phyloP scores from a whole-genome alignment of 31 red algal genomes.

The Porphyra umbilicalis region DNA sequence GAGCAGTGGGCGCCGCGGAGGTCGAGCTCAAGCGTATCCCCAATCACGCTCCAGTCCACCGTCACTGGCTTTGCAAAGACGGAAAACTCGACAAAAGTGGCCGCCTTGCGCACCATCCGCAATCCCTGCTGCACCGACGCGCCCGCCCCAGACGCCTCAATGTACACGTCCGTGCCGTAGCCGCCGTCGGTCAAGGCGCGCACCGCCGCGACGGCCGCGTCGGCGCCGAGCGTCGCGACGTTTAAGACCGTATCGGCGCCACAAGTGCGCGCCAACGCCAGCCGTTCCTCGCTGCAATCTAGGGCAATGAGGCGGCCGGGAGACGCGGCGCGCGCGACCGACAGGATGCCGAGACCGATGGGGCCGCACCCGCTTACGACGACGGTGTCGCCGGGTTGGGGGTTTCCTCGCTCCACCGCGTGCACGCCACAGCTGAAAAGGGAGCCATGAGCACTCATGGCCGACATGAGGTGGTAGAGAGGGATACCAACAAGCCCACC shows the following conservation, averaged over 20 bases:
- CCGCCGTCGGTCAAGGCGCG: constrained; percentile 37
- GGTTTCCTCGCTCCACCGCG: constrained; percentile 40
- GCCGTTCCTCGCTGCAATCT: constrained; percentile 43
- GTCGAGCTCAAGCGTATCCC: constrained; percentile 59
- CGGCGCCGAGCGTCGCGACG: constrained; percentile 5
- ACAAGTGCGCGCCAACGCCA: constrained; percentile 41
- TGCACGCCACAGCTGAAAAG: constrained; percentile 31
- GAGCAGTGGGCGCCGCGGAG: constrained; percentile 56
- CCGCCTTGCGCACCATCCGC: constrained; percentile 42
- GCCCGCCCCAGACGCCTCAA: constrained; percentile 54
- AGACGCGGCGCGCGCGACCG: constrained; percentile 8
- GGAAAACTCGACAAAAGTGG: constrained; percentile 56
- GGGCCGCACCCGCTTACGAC: constrained; percentile 62
- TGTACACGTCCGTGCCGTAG: constrained; percentile 73
- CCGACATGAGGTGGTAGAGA: too few relatives aligned
- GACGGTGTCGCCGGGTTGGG: constrained; percentile 47
- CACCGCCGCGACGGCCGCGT: constrained; percentile 22
- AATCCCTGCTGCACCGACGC: constrained; percentile 52
- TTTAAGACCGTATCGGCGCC: constrained; percentile 64
- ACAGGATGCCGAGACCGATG: constrained; percentile 59
- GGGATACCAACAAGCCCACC: too few relatives aligned
- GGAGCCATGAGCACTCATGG: too few relatives aligned
- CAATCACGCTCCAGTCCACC: constrained; percentile 66
- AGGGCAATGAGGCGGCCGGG: constrained; percentile 44
- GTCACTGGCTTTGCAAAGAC: constrained; percentile 40